Evolutionary conservation across 1,139 yeast species (phyloP).

Genomic region (Kluyveromyces sp.): DNA sequence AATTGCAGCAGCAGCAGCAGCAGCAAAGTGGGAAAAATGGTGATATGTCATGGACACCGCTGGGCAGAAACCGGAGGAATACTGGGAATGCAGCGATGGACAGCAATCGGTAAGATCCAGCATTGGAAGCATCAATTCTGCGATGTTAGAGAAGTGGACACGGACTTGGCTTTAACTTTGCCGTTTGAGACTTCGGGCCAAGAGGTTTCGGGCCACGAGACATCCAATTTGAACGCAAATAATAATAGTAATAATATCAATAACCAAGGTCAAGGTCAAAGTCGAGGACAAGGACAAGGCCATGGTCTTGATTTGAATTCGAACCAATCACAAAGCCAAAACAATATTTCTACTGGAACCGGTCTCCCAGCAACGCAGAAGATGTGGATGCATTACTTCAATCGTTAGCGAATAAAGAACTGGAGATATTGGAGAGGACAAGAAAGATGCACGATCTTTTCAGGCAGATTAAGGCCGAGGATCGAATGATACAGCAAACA

Average conservation of each 20-base stretch:
- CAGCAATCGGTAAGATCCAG: constrained; percentile 11
- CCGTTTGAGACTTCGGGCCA: no score
- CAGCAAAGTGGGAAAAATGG: not conserved
- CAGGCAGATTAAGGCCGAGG: constrained; percentile 20
- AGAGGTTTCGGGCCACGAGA: no score
- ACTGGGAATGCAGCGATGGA: constrained; percentile 7
- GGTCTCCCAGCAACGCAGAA: not conserved
- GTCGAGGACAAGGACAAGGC: no score
- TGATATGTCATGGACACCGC: constrained; percentile 1
- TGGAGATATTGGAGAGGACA: constrained; percentile 27
- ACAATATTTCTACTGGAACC: not conserved
- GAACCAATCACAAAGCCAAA: no score
- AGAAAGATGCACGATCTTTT: constrained; percentile 27
- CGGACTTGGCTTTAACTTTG: not conserved
- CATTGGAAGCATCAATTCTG: constrained; percentile 6
- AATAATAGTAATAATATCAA: no score
- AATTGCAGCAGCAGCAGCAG: not conserved
- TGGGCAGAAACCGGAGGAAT: constrained; percentile 12
- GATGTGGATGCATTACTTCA: constrained; percentile 17
- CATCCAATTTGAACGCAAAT: no score
- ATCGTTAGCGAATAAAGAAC: constrained; percentile 27
- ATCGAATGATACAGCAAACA: constrained; percentile 17
- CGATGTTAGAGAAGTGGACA: not conserved
- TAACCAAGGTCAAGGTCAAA: no score
- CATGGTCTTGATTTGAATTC: no score